Evolutionary conservation across 306 rosid species (phyloP).

Genomic region (Cucurbita pepo): DNA sequence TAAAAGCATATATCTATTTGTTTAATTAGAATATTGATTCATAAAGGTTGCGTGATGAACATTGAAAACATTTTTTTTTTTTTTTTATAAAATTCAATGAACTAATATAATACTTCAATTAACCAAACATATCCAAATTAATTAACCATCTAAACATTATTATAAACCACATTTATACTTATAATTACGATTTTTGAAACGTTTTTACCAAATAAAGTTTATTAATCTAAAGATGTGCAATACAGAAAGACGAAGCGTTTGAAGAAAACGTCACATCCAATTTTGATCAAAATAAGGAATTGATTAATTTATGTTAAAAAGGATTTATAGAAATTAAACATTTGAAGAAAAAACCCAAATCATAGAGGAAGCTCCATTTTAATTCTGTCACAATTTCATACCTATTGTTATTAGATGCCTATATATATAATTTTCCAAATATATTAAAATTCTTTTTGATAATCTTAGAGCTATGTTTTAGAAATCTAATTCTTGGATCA

Average conservation of each 20-base stretch:
- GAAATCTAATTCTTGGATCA: neutral
- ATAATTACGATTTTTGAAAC: neutral
- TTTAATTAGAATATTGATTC: neutral
- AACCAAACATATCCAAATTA: neutral
- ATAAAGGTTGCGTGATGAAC: neutral
- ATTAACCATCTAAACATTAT: neutral
- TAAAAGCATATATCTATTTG: too few relatives aligned
- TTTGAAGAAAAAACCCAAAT: neutral
- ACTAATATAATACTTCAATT: neutral
- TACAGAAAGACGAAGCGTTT: neutral
- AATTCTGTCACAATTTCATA: neutral
- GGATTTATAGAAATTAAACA: neutral
- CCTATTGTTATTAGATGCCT: neutral
- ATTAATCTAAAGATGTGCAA: neutral
- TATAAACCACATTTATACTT: neutral
- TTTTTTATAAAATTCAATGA: neutral
- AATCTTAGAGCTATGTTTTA: neutral
- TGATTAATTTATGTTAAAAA: neutral
- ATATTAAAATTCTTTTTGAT: neutral
- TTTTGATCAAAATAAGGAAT: neutral
- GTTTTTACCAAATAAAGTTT: neutral
- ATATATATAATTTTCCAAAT: neutral
- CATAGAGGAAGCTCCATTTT: neutral
- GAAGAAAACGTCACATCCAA: neutral
- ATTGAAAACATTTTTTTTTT: neutral